phyloP scores from a whole-genome alignment of 306 rosid genomes.

The Oxytropis ochrocephala region DNA sequence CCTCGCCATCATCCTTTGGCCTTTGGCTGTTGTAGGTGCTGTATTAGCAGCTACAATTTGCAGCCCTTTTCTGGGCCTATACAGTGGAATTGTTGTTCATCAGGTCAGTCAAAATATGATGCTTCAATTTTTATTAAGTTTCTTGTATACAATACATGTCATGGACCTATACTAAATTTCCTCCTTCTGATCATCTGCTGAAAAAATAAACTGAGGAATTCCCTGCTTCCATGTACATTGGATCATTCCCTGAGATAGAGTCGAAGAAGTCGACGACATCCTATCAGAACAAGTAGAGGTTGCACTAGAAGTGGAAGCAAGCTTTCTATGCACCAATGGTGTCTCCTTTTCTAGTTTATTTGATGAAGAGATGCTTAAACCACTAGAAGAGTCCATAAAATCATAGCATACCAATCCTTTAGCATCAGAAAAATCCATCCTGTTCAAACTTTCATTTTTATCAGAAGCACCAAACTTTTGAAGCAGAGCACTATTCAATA shows the following conservation, averaged over 20 bases:
- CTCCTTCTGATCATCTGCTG: slow-evolving; percentile 70
- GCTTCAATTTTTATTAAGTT: not conserved
- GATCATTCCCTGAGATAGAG: slow-evolving; percentile 76
- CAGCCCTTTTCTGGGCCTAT: slow-evolving; percentile 60
- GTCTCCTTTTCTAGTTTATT: slow-evolving; percentile 29
- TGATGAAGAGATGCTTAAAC: slow-evolving; percentile 40
- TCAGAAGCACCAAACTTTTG: slow-evolving; percentile 42
- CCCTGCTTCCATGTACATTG: slow-evolving; percentile 88
- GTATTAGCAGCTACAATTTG: slow-evolving; percentile 41
- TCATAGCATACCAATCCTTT: slow-evolving; percentile 45
- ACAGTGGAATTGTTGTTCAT: slow-evolving; percentile 61
- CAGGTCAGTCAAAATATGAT: slow-evolving; percentile 41
- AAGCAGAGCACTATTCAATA: slow-evolving; percentile 65
- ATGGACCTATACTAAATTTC: too few relatives aligned
- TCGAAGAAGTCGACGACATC: slow-evolving; percentile 39
- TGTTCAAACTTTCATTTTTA: slow-evolving; percentile 36
- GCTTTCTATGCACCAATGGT: slow-evolving; percentile 30
- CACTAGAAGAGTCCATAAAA: slow-evolving; percentile 39
- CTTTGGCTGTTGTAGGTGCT: slow-evolving; percentile 64
- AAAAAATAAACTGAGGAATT: slow-evolving; percentile 70
- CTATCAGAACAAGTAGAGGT: slow-evolving; percentile 46
- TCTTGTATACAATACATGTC: not conserved
- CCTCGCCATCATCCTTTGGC: slow-evolving; percentile 76
- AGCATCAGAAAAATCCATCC: slow-evolving; percentile 39
- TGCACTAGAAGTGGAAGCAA: slow-evolving; percentile 55